Evolutionary conservation across 1,139 yeast species (phyloP), one percentile per base, ranked within the genome.

Genomic region (Eremothecium gossypii): DNA sequence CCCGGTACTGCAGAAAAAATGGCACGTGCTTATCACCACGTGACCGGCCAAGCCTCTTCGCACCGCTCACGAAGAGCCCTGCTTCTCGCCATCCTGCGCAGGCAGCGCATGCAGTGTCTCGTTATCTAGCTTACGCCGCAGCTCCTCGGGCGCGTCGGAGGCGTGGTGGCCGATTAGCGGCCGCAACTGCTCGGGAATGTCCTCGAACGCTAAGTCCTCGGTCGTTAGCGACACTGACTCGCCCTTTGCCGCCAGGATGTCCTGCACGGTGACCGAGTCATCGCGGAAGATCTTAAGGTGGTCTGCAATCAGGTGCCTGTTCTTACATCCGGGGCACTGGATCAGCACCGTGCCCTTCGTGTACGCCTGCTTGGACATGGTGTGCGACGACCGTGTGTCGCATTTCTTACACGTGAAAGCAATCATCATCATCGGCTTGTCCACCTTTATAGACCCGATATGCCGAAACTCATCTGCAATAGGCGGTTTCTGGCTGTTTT

Each of bases 351-450:
- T 80, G 1, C 98, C 98, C 26, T 72, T 70, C 20, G 80, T 76
- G 59, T 91, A 91, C 0, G 96, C 89, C 61, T 91, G 97, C 52
- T 87, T 89, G 12, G 96, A 83, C 55, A 91, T 80, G 3, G 80
- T 73, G 58, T 91, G 97, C 2, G 89, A 77, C 0, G 96, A 85
- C 44, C 97, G 68, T 7, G 84, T 76, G 41, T 77, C 73, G 64
- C 98, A 91, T 52, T 78, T 77, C 61, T 87, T 91, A 64, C 98
- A 91, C 0, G 96, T 91, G 64, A 91, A 89, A 0, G 95, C 91
- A 27, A 91, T 73, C 80, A 87, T 82, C 51, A 85, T 69, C 61
- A 79, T 76, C 1, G 95, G 95, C 46, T 80, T 77, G 36, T 77
- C 82, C 3, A 71, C 71, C 51, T 79, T 69, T 41, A 59, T 30